phyloP scores from a whole-genome alignment of 2,329 filamentous ascomycete species.

The Verticillium tricorpus region DNA sequence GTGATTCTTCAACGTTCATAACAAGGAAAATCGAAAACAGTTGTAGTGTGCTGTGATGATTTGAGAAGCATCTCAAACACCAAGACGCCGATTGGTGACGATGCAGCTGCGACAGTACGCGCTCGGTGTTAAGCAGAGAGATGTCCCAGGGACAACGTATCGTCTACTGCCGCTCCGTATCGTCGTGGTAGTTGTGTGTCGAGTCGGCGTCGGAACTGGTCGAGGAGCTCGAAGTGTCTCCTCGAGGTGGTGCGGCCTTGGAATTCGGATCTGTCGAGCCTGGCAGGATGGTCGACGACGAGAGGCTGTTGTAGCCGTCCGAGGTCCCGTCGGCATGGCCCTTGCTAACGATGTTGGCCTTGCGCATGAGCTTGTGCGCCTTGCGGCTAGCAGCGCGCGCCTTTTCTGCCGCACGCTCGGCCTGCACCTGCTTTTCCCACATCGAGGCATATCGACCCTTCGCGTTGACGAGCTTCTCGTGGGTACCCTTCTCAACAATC shows the following conservation, averaged over 20 bases:
- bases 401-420: conserved; percentile 64
- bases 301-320: conserved; percentile 40
- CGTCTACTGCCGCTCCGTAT: conserved; percentile 8
- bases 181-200: conserved; percentile 14
- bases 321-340: conserved; percentile 36
- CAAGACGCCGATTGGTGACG: background rate
- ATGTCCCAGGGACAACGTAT: background rate
- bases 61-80: background rate
- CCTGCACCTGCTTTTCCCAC: conserved; percentile 85
- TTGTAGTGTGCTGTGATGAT: conserved; percentile 6
- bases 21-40: background rate
- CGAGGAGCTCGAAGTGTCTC: conserved; percentile 25
- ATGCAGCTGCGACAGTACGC: background rate
- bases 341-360: conserved; percentile 42
- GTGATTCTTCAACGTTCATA: background rate
- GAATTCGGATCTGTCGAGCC: conserved; percentile 26
- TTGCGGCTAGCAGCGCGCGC: conserved; percentile 40
- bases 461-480: conserved; percentile 66
- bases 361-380: conserved; percentile 40
- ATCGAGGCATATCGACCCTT: conserved; percentile 76
- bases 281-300: conserved; percentile 37
- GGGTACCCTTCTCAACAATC: conserved; percentile 73
- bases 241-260: conserved; percentile 20
- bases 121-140: background rate
- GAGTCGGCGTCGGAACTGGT: conserved; percentile 30